Percentiles rank a stretch among this genome's conserved stretches.
Conservation (phyloP, 257 asterid genomes). For the Osmanthus fragrans region DNA sequence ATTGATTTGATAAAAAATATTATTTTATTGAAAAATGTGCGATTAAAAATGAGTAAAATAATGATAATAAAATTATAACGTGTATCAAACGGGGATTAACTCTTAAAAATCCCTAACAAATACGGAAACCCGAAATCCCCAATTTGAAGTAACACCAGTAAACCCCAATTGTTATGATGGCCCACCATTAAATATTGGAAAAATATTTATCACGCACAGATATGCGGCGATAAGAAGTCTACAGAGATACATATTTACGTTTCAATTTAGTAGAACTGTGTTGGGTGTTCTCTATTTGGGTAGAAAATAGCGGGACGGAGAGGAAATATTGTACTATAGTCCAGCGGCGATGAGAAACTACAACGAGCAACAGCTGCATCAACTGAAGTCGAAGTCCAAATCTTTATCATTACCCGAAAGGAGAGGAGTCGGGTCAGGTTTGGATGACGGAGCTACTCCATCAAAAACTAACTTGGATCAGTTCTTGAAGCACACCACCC, state of each 20-base stretch:
- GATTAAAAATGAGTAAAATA: too few relatives aligned
- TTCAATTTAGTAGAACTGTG: conserved; percentile 1
- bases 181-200: too few relatives aligned
- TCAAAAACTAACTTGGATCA: conserved; percentile 70
- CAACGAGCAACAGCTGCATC: conserved; percentile 45
- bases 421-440: conserved; percentile 36
- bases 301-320: conserved; percentile 54
- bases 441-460: conserved; percentile 26
- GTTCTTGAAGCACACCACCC: conserved; percentile 79
- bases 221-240: not conserved
- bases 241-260: not conserved
- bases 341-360: conserved; percentile 79
- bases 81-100: too few relatives aligned
- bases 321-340: conserved; percentile 67
- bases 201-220: not conserved
- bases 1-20: too few relatives aligned
- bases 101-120: conserved; percentile 25
- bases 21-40: too few relatives aligned
- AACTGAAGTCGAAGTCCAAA: conserved; percentile 39
- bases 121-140: conserved; percentile 17
- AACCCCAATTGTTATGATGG: conserved; percentile 5
- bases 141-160: conserved; percentile 18
- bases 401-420: conserved; percentile 34
- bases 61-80: too few relatives aligned
- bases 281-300: conserved; percentile 2